Base-by-base conservation (phyloP, 2,329 filamentous ascomycete species). In the Pseudogymnoascus sp. region DNA sequence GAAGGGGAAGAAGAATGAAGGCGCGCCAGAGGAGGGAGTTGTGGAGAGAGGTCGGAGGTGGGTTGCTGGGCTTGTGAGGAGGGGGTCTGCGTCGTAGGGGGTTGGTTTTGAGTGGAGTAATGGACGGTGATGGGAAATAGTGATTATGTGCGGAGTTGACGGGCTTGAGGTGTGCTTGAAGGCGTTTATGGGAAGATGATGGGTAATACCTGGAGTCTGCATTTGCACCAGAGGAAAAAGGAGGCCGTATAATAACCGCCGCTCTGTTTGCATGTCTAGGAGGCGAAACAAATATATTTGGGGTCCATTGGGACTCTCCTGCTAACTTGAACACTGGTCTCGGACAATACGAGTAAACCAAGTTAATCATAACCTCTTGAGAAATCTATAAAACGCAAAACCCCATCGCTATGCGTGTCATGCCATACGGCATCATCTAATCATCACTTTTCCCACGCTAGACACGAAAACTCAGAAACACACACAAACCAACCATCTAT, bases 401-500 rank as follows among this genome's bases (percentile, higher is more conserved):
- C 15, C 46, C 46, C 46, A 19, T 53, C 46, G 46, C 46, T 53
- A 53, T 53, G 46, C 26, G 46, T 53, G 15, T 17, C n/a, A 40
- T 40, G 15, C n/a, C 6, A 17, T 40, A 40, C 40, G 40, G 21
- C 15, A 50, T 31, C 46, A 53, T 53, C 46, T 31, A 53, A 53
- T 53, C 46, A 53, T 53, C 23, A 53, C 46, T 31, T 53, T 53
- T 53, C 26, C 46, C 46, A 31, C 46, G 46, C 46, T 53, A 31
- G 9, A 53, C 46, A 53, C n/a, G 3, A 53, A 17, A 29, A 31
- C 23, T 53, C 46, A 15, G 26, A 17, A 29, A 29, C 46, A 31
- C 46, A 31, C 10, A 1, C 6, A 42, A 42, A 19, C 42, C 5
- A 46, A 19, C 19, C 15, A 33, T 33, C 70, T 72, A 86, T 21